Evolutionary conservation across 2,329 filamentous ascomycete genomes (phyloP).

Genomic region (Exophiala calicioides): DNA sequence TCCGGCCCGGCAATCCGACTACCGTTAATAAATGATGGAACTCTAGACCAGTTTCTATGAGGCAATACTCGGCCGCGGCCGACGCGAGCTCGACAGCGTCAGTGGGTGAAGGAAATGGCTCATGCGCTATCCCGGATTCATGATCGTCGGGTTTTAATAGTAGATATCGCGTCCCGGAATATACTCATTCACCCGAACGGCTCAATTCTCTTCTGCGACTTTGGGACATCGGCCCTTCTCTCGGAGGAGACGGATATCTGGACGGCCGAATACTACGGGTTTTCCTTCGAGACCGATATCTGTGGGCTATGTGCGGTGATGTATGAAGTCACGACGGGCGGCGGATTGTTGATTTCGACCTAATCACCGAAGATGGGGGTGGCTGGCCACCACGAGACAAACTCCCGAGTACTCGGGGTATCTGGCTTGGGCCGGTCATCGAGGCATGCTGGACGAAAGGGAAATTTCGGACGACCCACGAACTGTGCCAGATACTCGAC

Average conservation of each 20-base stretch:
- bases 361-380: slow-evolving; percentile 6
- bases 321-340: slow-evolving; percentile 33
- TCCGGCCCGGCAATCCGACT: slow-evolving; percentile 10
- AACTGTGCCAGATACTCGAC: slow-evolving; percentile 7
- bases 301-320: slow-evolving; percentile 35
- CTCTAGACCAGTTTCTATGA: slow-evolving; percentile 4
- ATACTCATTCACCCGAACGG: slow-evolving; percentile 12
- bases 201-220: slow-evolving; percentile 35
- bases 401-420: slow-evolving; percentile 6
- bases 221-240: slow-evolving; percentile 30
- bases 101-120: slow-evolving; percentile 6
- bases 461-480: slow-evolving; percentile 6
- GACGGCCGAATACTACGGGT: slow-evolving; percentile 32
- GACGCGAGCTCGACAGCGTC: slow-evolving; percentile 4
- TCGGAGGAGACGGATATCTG: slow-evolving; percentile 25
- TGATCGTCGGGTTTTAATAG: slow-evolving; percentile 6
- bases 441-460: slow-evolving; percentile 11
- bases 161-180: slow-evolving; percentile 7
- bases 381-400: slow-evolving; percentile 11
- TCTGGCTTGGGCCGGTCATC: slow-evolving; percentile 9
- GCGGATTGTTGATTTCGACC: slow-evolving; percentile 31
- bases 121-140: slow-evolving; percentile 2
- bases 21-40: slow-evolving; percentile 12
- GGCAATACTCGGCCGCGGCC: neutral
- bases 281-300: slow-evolving; percentile 34